Conservation (phyloP, 129 eudicot species). For the Arctium lappa region DNA sequence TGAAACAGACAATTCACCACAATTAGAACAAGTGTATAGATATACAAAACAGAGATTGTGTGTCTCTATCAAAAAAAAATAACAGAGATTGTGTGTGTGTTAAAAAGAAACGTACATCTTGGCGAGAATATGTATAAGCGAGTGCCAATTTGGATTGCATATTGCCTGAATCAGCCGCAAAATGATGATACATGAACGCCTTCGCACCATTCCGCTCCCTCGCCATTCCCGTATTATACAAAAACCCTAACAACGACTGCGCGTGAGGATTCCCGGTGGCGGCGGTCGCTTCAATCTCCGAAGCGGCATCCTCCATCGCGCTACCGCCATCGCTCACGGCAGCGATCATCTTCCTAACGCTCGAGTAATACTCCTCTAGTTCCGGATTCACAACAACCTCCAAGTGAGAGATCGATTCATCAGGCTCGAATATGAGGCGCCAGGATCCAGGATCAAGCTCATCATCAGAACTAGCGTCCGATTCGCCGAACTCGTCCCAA, state of each 20-base stretch:
- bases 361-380: slow-evolving; percentile 35
- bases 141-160: slow-evolving; percentile 83
- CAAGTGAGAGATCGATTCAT: slow-evolving; percentile 6
- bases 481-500: slow-evolving; percentile 73
- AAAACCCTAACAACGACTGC: slow-evolving; percentile 76
- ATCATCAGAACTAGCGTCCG: slow-evolving; percentile 60
- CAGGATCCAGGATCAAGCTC: slow-evolving; percentile 89
- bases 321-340: slow-evolving; percentile 62
- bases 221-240: slow-evolving; percentile 62
- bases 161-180: slow-evolving; percentile 73
- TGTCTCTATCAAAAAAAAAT: neutral
- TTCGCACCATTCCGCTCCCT: slow-evolving; percentile 58
- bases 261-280: slow-evolving; percentile 59
- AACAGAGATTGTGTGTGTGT: neutral
- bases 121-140: slow-evolving; percentile 73
- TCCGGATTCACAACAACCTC: neutral
- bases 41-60: neutral
- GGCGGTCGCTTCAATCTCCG: slow-evolving; percentile 61
- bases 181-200: slow-evolving; percentile 72
- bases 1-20: neutral
- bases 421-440: slow-evolving; percentile 74
- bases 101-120: slow-evolving; percentile 46
- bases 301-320: slow-evolving; percentile 54
- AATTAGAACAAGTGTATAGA: neutral
- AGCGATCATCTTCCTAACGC: slow-evolving; percentile 48